These are phyloP conservation scores for Nemania serpens DNA, from an alignment of 2,329 filamentous ascomycete genomes.

Conservation along the genomic window DNA sequence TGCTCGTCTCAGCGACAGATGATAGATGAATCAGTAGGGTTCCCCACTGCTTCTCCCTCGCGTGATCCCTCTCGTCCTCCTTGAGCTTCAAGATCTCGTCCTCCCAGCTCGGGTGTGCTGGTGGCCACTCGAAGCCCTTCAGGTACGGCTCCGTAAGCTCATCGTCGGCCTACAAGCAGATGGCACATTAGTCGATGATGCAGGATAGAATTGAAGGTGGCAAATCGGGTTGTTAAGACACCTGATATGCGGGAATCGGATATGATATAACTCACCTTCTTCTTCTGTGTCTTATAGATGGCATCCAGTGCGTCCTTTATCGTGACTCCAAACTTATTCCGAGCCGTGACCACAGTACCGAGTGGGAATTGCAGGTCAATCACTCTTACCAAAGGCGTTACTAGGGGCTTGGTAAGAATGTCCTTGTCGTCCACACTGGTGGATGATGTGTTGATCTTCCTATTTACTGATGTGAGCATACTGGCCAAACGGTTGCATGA, in stretches of 20 bases:
- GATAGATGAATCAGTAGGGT: slow-evolving; percentile 84
- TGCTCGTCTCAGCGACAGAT: slow-evolving; percentile 66
- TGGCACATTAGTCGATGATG: slow-evolving; percentile 4
- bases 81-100: slow-evolving; percentile 24
- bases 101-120: slow-evolving; percentile 30
- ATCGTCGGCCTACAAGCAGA: slow-evolving; percentile 73
- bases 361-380: slow-evolving; percentile 92
- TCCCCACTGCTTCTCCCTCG: slow-evolving; percentile 90
- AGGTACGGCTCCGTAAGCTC: slow-evolving; percentile 88
- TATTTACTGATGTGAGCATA: slow-evolving; percentile 44
- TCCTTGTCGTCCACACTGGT: slow-evolving; percentile 80
- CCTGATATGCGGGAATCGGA: not conserved
- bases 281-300: slow-evolving; percentile 96
- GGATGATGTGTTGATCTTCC: slow-evolving; percentile 93
- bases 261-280: slow-evolving; percentile 68
- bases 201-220: not conserved
- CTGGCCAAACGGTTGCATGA: slow-evolving; percentile 2
- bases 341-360: slow-evolving; percentile 83
- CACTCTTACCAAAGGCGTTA: slow-evolving; percentile 84
- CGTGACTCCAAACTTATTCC: slow-evolving; percentile 92
- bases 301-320: slow-evolving; percentile 96
- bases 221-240: not conserved
- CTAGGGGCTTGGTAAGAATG: slow-evolving; percentile 79
- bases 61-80: slow-evolving; percentile 29
- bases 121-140: slow-evolving; percentile 88